A percentile compares a stretch with the other conserved stretches of the same genome.
Evolutionary conservation across 2,329 filamentous ascomycete species (phyloP).

Genomic region (Metarhizium humberi): DNA sequence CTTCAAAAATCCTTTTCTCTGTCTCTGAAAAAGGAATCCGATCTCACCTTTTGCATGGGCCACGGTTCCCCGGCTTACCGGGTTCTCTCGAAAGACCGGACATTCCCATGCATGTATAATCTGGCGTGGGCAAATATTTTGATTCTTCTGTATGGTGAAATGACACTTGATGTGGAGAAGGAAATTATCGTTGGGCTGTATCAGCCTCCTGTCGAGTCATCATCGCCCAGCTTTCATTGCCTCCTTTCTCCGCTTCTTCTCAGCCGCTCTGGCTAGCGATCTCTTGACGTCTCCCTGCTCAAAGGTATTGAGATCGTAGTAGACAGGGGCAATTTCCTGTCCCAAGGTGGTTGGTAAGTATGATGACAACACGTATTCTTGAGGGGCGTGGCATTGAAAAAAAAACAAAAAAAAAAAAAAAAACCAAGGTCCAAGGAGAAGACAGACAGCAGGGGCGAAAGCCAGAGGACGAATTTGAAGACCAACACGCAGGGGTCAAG

Average conservation of each 20-base stretch:
- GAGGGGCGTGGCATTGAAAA: neutral
- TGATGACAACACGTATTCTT: neutral
- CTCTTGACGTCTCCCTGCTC: conserved; percentile 79
- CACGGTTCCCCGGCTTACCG: neutral
- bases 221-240: conserved; percentile 42
- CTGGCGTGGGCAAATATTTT: neutral
- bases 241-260: conserved; percentile 52
- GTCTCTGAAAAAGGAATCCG: neutral
- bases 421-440: neutral
- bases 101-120: neutral
- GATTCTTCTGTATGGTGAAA: neutral
- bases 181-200: neutral
- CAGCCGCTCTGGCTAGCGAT: conserved; percentile 45
- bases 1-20: neutral
- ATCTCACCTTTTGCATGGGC: neutral
- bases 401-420: neutral
- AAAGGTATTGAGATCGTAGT: conserved; percentile 81
- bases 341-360: neutral
- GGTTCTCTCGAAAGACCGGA: neutral
- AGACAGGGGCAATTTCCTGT: conserved; percentile 84
- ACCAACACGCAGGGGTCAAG: neutral
- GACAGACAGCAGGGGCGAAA: neutral
- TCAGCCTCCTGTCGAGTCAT: conserved; percentile 7
- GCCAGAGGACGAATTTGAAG: neutral
- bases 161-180: neutral